These are phyloP conservation scores for Hyphopichia burtonii DNA, from an alignment of 1,139 yeast species.

Conservation along the genomic window DNA sequence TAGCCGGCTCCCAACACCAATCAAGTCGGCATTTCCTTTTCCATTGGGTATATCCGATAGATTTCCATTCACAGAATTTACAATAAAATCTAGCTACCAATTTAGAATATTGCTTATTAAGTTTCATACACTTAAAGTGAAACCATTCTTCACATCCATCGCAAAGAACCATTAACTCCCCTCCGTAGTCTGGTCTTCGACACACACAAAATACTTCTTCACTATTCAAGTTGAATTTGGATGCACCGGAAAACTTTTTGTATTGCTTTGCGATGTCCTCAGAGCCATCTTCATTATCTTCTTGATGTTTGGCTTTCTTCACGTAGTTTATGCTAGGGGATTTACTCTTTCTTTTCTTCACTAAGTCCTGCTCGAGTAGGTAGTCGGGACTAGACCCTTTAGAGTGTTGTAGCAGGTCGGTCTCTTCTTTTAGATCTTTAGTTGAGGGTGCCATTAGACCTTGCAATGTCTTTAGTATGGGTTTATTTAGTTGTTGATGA, in stretches of 20 bases:
- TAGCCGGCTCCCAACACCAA: constrained; percentile 60
- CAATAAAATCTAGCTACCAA: constrained; percentile 71
- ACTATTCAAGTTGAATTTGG: constrained; percentile 46
- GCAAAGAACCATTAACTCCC: constrained; percentile 84
- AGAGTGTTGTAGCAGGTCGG: neutral
- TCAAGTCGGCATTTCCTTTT: constrained; percentile 70
- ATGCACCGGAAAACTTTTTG: constrained; percentile 40
- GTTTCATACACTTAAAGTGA: constrained; percentile 75
- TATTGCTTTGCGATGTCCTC: constrained; percentile 48
- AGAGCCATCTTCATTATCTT: constrained; percentile 19
- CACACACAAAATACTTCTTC: constrained; percentile 80
- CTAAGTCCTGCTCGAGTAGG: neutral
- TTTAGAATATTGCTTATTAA: constrained; percentile 52
- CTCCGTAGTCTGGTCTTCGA: constrained; percentile 73
- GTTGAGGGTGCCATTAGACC: neutral
- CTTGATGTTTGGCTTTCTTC: neutral
- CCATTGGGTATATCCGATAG: constrained; percentile 54
- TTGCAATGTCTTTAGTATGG: neutral
- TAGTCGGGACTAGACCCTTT: neutral
- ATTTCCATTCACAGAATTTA: constrained; percentile 64
- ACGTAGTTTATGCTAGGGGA: constrained; percentile 2
- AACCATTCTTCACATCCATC: constrained; percentile 97
- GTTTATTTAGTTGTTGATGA: neutral
- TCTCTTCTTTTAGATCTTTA: neutral
- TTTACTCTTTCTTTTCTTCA: constrained; percentile 2